A percentile compares a stretch with the other conserved stretches of the same genome.
Conservation (phyloP, 2,329 filamentous ascomycete species). For the Lecanicillium sp. region DNA sequence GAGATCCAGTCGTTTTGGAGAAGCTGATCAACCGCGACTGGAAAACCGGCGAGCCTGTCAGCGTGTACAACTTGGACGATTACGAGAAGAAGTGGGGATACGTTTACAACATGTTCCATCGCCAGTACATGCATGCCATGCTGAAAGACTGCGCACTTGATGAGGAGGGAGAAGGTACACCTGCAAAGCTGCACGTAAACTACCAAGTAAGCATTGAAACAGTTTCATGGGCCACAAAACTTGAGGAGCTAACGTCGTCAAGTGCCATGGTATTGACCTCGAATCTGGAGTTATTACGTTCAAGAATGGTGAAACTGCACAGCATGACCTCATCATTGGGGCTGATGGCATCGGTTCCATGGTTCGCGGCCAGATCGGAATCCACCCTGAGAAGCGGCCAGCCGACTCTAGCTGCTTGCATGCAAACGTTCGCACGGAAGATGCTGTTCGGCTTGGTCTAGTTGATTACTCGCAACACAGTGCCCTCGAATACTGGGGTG, state of each 20-base stretch:
- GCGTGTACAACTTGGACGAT: slow-evolving; percentile 54
- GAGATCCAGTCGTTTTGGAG: slow-evolving; percentile 55
- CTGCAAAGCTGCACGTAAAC: slow-evolving; percentile 47
- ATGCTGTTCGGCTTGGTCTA: slow-evolving; percentile 51
- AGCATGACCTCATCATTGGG: slow-evolving; percentile 54
- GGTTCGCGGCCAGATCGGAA: slow-evolving; percentile 55
- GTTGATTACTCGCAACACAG: slow-evolving; percentile 52
- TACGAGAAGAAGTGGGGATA: slow-evolving; percentile 59
- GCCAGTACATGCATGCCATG: slow-evolving; percentile 62
- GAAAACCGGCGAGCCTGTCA: slow-evolving; percentile 58
- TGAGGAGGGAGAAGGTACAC: slow-evolving; percentile 41
- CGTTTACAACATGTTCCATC: slow-evolving; percentile 61
- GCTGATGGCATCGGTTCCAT: slow-evolving; percentile 60
- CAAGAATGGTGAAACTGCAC: slow-evolving; percentile 37
- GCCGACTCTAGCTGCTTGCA: slow-evolving; percentile 55
- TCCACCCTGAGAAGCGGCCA: slow-evolving; percentile 49
- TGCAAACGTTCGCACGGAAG: slow-evolving; percentile 52
- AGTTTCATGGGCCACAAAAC: neutral
- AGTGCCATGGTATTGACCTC: slow-evolving; percentile 44
- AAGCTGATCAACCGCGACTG: slow-evolving; percentile 64
- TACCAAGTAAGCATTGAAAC: slow-evolving; percentile 41
- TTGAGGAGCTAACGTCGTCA: neutral
- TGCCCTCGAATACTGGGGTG: slow-evolving; percentile 64
- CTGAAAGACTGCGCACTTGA: slow-evolving; percentile 50
- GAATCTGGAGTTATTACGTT: slow-evolving; percentile 42